phyloP scores from a whole-genome alignment of 306 rosid genomes.

The Mimosa pudica region DNA sequence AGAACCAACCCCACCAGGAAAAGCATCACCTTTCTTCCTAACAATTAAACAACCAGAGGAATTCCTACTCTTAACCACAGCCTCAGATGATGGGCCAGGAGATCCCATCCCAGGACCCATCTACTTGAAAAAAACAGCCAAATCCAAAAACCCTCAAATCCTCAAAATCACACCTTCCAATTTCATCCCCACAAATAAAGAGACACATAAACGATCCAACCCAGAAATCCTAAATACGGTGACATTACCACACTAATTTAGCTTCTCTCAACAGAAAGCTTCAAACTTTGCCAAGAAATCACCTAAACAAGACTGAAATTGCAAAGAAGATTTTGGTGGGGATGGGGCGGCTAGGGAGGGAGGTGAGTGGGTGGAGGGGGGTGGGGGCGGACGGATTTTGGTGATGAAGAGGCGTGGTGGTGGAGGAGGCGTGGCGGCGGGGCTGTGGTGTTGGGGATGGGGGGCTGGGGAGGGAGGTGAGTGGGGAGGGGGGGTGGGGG shows the following conservation, averaged over 20 bases:
- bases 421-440: too few relatives aligned
- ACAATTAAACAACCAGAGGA: conserved; percentile 86
- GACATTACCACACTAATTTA: background rate
- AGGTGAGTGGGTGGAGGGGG: too few relatives aligned
- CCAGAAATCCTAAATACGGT: conserved; percentile 33
- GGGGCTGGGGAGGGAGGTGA: too few relatives aligned
- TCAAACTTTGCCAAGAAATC: conserved; percentile 6
- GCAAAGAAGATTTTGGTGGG: background rate
- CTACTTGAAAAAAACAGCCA: conserved; percentile 40
- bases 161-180: conserved; percentile 3
- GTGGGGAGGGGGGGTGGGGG: too few relatives aligned
- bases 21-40: conserved; percentile 66
- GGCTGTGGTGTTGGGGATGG: too few relatives aligned
- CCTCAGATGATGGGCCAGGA: conserved; percentile 60
- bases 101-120: conserved; percentile 82
- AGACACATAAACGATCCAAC: conserved; percentile 21
- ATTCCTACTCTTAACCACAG: conserved; percentile 73
- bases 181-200: conserved; percentile 40
- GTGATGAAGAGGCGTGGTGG: too few relatives aligned
- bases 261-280: conserved; percentile 26
- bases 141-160: conserved; percentile 34
- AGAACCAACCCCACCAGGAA: conserved; percentile 56
- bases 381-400: too few relatives aligned
- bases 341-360: too few relatives aligned
- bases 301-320: conserved; percentile 21